phyloP scores from a whole-genome alignment of 129 eudicot genomes.

The Flaveria bidentis region DNA sequence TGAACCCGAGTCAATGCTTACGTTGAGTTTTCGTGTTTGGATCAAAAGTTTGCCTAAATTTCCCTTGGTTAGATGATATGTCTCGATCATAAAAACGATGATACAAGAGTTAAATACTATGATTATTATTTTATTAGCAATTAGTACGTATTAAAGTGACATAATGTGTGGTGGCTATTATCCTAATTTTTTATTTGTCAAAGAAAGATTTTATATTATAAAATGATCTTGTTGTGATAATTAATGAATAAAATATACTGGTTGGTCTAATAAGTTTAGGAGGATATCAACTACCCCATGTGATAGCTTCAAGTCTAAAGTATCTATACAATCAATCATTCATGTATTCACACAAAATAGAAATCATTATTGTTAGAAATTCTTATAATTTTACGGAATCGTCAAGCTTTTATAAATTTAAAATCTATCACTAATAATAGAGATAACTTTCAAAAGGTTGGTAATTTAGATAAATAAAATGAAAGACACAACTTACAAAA shows the following conservation, averaged over 20 bases:
- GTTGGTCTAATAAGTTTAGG: neutral
- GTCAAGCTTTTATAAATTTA: neutral
- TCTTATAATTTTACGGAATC: neutral
- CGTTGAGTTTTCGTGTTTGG: too few species aligned
- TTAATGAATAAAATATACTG: neutral
- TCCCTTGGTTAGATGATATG: too few species aligned
- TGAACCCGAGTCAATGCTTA: too few species aligned
- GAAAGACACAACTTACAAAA: too few species aligned
- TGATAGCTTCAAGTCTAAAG: neutral
- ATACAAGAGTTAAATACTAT: too few species aligned
- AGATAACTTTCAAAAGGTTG: neutral
- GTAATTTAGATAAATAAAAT: too few species aligned
- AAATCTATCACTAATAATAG: neutral
- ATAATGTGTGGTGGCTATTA: neutral
- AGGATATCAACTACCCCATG: slow-evolving; percentile 11
- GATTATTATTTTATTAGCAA: too few species aligned
- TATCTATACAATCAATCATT: neutral
- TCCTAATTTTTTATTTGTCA: neutral
- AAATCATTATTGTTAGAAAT: neutral
- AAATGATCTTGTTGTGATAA: neutral
- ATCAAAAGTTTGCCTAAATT: too few species aligned
- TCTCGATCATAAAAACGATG: too few species aligned
- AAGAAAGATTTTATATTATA: neutral
- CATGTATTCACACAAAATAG: neutral
- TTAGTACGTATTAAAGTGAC: too few species aligned